Base-by-base conservation (phyloP, 495 filamentous ascomycete species). In the Neurospora sp. region DNA sequence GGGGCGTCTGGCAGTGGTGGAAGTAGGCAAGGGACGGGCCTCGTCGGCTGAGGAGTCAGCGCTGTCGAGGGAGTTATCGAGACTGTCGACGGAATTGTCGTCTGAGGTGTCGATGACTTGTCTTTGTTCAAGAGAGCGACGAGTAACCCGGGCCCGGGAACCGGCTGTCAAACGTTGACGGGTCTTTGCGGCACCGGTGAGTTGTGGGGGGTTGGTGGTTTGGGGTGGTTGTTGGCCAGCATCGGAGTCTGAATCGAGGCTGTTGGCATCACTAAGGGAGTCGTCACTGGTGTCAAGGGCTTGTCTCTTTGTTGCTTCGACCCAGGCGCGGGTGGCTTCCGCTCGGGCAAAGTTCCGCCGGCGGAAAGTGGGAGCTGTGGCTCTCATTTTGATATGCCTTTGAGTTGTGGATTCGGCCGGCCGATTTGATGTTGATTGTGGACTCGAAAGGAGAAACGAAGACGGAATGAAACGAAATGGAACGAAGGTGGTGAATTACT, bases 321-420 rank as follows among this genome's bases (percentile, higher is more conserved):
- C 71, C 70, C 48, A 73, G 40, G 41, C 72, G 70, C 39, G 69
- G 75, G 8, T 70, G 44, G 7, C 70, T 71, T 9, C 70, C 46
- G 23, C 74, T 74, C 74, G 75, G 16, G 74, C 76, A 74, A 74
- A 66, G 72, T 74, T 77, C 40, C 74, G 74, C 54, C 74, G 70
- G 71, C 76, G 76, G 12, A 54, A 14, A n/a, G 66, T 39, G 37
- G 76, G 76, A 42, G 62, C 72, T 27, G 76, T 76, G 12, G 59
- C 72, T 69, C 72, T 74, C 76, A 77, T 77, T 59, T 16, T 74
- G 71, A 4, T 6, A 4, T 48, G 8, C 10, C 31, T 27, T 18
- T 12, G 2, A n/a, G 27, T 14, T 1, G 41, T 62, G 11, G 31
- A 72, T 35, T 69, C 42, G 31, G 37, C 46, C 18, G 72, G 75